Percentiles rank a stretch among this genome's conserved stretches.
Evolutionary conservation across 2,329 filamentous ascomycete genomes (phyloP).

Genomic region (Curvularia lunata): DNA sequence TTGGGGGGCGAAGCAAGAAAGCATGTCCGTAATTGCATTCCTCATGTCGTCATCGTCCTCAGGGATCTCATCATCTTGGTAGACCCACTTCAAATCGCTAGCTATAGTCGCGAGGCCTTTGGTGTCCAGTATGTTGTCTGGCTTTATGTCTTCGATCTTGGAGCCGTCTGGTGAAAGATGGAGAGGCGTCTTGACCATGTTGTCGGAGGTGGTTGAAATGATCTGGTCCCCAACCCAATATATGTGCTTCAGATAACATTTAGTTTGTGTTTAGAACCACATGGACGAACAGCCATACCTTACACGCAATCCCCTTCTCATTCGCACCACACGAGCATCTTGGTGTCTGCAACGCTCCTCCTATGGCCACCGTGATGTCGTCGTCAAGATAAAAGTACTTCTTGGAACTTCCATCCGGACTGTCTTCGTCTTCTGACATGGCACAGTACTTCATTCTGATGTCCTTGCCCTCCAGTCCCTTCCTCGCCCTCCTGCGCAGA

Average conservation of each 20-base stretch:
- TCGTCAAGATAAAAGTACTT: constrained; percentile 48
- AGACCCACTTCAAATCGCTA: constrained; percentile 38
- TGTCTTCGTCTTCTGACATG: constrained; percentile 31
- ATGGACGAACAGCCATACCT: constrained; percentile 28
- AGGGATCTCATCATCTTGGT: constrained; percentile 36
- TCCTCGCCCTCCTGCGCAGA: constrained; percentile 39
- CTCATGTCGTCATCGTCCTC: constrained; percentile 41
- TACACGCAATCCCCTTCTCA: constrained; percentile 43
- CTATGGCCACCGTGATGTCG: constrained; percentile 45
- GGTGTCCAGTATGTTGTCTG: constrained; percentile 37
- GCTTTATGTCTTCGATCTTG: constrained; percentile 38
- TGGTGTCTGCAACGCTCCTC: constrained; percentile 33
- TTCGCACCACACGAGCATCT: constrained; percentile 47
- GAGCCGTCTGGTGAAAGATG: constrained; percentile 44
- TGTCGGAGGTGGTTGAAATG: constrained; percentile 31
- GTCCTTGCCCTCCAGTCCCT: constrained; percentile 42
- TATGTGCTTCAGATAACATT: constrained; percentile 40
- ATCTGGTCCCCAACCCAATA: constrained; percentile 49
- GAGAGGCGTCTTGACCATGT: constrained; percentile 34
- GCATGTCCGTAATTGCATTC: constrained; percentile 42
- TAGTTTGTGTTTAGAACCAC: not conserved
- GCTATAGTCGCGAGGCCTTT: constrained; percentile 38
- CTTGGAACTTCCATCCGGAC: constrained; percentile 20
- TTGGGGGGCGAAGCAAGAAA: constrained; percentile 47
- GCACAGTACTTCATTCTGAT: constrained; percentile 48